Percentiles rank a stretch among this genome's conserved stretches.
Evolutionary conservation across 202 grass and related monocot genomes (phyloP).

Genomic region (Schoenoplectus tabernaemontani): DNA sequence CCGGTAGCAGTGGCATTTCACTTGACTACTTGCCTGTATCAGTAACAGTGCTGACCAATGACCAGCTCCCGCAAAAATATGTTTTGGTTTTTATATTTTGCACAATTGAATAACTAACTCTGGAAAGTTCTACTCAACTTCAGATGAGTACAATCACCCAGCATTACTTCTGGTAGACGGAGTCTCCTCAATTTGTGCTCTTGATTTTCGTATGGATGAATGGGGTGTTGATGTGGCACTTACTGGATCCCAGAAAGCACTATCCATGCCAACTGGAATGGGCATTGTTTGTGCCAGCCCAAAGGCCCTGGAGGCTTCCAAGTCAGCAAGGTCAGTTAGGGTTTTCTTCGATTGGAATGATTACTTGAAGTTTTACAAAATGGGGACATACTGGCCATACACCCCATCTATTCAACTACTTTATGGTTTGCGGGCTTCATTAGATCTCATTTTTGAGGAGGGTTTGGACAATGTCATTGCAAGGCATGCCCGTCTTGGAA

Average conservation of each 20-base stretch:
- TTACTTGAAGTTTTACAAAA: constrained; percentile 76
- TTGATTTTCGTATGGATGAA: constrained; percentile 94
- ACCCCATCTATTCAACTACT: constrained; percentile 91
- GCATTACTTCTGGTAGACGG: constrained; percentile 78
- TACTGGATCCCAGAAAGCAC: constrained; percentile 89
- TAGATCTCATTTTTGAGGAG: constrained; percentile 86
- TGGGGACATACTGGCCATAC: constrained; percentile 81
- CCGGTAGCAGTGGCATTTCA: background rate
- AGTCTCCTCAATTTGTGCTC: constrained; percentile 87
- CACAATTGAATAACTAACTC: background rate
- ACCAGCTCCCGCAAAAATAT: no score
- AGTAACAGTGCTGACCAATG: background rate
- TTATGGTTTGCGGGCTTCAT: constrained; percentile 65
- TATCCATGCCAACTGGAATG: constrained; percentile 80
- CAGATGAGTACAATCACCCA: constrained; percentile 58
- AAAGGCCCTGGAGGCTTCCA: constrained; percentile 61
- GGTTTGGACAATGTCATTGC: constrained; percentile 71
- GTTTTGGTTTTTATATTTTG: background rate
- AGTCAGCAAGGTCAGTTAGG: constrained; percentile 69
- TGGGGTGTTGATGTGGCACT: constrained; percentile 95
- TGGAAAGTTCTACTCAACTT: background rate
- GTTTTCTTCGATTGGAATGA: constrained; percentile 98
- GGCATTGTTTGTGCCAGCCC: constrained; percentile 84
- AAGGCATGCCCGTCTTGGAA: constrained; percentile 68
- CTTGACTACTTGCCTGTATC: background rate